A percentile compares a stretch with the other conserved stretches of the same genome.
Evolutionary conservation across 23 red algal genomes (phyloP).

Genomic region (Gracilaria domingensis): DNA sequence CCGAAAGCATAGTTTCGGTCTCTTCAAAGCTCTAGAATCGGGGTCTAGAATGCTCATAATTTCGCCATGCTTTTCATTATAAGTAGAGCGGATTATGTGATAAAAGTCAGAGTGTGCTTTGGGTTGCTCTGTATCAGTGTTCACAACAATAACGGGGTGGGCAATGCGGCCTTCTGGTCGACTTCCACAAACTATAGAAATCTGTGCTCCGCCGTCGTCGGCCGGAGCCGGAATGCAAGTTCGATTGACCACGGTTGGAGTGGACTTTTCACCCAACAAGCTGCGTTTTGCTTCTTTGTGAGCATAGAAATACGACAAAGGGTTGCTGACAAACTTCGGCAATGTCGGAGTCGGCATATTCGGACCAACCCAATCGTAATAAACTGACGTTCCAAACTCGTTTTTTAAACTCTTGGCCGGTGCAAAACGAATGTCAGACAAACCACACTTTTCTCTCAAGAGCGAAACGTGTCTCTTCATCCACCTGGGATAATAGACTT

Average conservation of each 20-base stretch:
- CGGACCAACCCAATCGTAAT: conserved; percentile 63
- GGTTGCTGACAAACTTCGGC: conserved; percentile 39
- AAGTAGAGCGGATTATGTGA: background rate
- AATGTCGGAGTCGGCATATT: conserved; percentile 45
- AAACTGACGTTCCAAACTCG: background rate
- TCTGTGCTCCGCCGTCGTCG: background rate
- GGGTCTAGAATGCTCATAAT: conserved; percentile 33
- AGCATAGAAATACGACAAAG: conserved; percentile 45
- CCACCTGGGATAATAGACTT: conserved; percentile 38
- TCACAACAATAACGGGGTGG: conserved; percentile 38
- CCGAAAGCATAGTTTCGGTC: conserved; percentile 43
- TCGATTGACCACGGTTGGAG: background rate
- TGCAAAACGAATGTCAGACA: conserved; percentile 48
- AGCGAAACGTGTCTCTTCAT: conserved; percentile 27
- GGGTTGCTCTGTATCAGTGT: conserved; percentile 14
- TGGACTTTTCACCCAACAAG: conserved; percentile 9
- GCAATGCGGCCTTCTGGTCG: conserved; percentile 56
- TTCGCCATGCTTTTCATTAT: conserved; percentile 41
- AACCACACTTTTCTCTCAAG: conserved; percentile 42
- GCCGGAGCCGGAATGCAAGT: conserved; percentile 24
- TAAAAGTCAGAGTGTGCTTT: conserved; percentile 37
- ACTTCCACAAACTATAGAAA: conserved; percentile 34
- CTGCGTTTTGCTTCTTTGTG: conserved; percentile 17
- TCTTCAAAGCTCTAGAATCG: conserved; percentile 10
- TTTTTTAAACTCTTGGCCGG: conserved; percentile 44